Base-by-base conservation (phyloP, 2,329 filamentous ascomycete species). In the Dichotomopilus funicola region DNA sequence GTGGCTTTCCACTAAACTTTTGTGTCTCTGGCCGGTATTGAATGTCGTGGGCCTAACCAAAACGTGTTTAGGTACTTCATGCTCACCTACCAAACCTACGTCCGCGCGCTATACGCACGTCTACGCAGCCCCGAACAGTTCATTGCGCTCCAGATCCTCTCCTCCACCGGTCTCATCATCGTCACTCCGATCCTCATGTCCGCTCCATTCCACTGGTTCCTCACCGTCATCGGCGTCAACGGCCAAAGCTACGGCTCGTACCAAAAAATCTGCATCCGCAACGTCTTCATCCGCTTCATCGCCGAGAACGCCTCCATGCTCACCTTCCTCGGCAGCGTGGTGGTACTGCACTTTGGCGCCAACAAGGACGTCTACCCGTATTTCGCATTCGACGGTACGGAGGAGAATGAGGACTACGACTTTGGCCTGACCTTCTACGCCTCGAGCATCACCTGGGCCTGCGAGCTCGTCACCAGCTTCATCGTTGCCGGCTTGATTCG, bases 311-410 rank as follows among this genome's bases (percentile, higher is more conserved):
- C 81, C 8, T 84, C 79, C 53, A 87, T 87, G 84, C 73, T 81
- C n/a, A 74, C 83, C 42, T 87, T 87, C 63, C 71, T 87, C 6
- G 84, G 83, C 49, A 82, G 80, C 66, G 79, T 87, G 56, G 72
- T 84, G 27, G 83, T 86, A 19, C 70, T 87, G 54, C 84, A 87
- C 67, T 86, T 83, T 64, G 84, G 84, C 40, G 73, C 78, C 59
- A 87, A 87, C 72, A 82, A 82, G 67, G 75, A 84, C 63, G 80
- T 86, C 37, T 87, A 87, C 66, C 84, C 84, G 1, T 87, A 87
- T 66, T 86, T 87, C 63, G 78, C 82, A 34, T 87, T 87, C 67
- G 81, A 83, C 65, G 68, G 70, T 6, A 66, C 69, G 45, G 70
- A 71, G 27, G 68, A 70, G 43, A 66, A 66, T 51, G 62, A 72